Base-by-base conservation (phyloP, 352 stramenopile genomes). In the Phytophthora quininea region DNA sequence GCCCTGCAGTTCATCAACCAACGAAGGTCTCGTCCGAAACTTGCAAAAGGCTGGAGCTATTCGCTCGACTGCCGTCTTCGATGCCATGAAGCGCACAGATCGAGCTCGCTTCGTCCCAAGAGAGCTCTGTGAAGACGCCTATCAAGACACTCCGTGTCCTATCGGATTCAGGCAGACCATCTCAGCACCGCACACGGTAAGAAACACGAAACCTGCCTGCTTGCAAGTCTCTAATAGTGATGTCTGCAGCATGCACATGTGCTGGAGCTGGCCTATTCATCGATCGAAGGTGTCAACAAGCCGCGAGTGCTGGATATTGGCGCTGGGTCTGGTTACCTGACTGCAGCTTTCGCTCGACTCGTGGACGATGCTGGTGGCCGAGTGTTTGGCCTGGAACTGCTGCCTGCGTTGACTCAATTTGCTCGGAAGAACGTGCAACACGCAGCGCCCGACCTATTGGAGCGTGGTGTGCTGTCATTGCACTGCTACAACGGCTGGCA, bases 271-370 rank as follows among this genome's bases (percentile, higher is more conserved):
- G 73, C 70, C 63, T 61, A 75, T 48, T 51, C 57, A 12, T 67
- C 60, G 31, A 58, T 78, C 64, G 83, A 56, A 45, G 73, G 74
- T 45, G 76, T 81, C 49, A 46, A 37, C 29, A 67, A 67, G 30
- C 73, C 95, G 4, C 84, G 82, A 15, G 84, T 98, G 12, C 71
- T 99, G 4, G 97, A 99, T 73, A 90, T 99, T 3, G 97, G 97
- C n/a, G 96, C 80, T 31, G 97, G 97, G 32, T 98, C 89, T 2
- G 97, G 97, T 0, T 99, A 98, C 73, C 71, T 99, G 24, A 96
- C 91, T 9, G 92, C 94, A 3, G 91, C 88, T 42, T 80, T 99
- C 46, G 92, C 86, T 8, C 78, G 89, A n/a, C 84, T 97, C 65
- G 76, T 97, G 3, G 59, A 77, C 35, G 43, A 76, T 30, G 81